A percentile compares a stretch with the other conserved stretches of the same genome.
Evolutionary conservation across 2,329 filamentous ascomycete genomes (phyloP).

Genomic region (Colletotrichum agaves): DNA sequence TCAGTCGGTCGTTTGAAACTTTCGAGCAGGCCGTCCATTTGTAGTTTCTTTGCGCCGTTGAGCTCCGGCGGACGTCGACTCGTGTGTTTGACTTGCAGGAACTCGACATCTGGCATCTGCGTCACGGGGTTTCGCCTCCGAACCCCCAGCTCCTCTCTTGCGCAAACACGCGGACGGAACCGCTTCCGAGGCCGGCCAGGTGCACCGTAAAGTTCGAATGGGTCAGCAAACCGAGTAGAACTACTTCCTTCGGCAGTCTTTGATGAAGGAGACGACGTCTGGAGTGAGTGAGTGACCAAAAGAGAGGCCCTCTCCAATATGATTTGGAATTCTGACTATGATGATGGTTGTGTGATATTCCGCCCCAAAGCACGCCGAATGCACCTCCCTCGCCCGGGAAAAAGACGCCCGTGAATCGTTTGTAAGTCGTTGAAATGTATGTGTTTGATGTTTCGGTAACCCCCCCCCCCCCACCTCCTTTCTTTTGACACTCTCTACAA

Average conservation of each 20-base stretch:
- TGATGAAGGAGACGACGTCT: too few species aligned
- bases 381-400: constrained; percentile 3
- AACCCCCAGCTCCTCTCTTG: too few species aligned
- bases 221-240: too few species aligned
- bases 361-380: constrained; percentile 21
- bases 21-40: too few species aligned
- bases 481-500: too few species aligned
- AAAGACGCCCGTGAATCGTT: constrained; percentile 19
- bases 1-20: not conserved
- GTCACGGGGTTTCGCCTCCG: not conserved
- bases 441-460: not conserved
- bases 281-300: not conserved
- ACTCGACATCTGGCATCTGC: not conserved
- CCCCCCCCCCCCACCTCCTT: too few species aligned
- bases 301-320: not conserved
- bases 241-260: too few species aligned
- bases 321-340: not conserved
- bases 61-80: not conserved
- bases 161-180: too few species aligned
- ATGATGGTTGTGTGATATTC: constrained; percentile 2
- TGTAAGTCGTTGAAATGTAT: constrained; percentile 13
- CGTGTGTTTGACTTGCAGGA: not conserved
- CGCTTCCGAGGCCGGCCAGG: too few species aligned
- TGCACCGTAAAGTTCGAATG: too few species aligned
- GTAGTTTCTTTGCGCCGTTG: too few species aligned